Evolutionary conservation across 495 filamentous ascomycete species (phyloP), one percentile per base, ranked within the genome.

Genomic region (Penicillium longicatenatum): DNA sequence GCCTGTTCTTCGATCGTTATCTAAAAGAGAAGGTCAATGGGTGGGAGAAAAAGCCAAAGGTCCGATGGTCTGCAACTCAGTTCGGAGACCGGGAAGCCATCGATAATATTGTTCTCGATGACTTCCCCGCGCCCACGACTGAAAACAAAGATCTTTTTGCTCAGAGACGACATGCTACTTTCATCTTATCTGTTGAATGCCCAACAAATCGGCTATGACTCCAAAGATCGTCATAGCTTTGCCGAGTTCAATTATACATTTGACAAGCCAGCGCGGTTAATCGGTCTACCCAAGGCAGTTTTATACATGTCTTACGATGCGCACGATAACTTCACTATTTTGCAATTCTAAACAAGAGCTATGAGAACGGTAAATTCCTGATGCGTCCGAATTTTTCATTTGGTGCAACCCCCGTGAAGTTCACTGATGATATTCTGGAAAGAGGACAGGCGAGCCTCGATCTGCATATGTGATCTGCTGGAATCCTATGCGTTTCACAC

Each of bases 271-370:
- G 52, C 64, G 1, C 58, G 64, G 3, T 48, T 79, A 12, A 70
- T 72, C 22, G 70, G 72, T 20, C 52, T 72, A 9, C 60, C 72
- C 22, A 74, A 76, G 50, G 70, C 68, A 6, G 54, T 70, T 4
- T 58, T 79, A 2, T 76, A 70, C 54, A 72, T 79, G 67, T 77
- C 72, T n/a, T 71, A 65, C 46, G 47, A 69, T 0, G 62, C 70
- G 6, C 53, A 58, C 4, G 69, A 80, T 44, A 75, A 80, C 46
- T 68, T 79, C 42, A 65, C 67, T 21, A 69, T 76, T 76, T 71
- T 51, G 67, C 77, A 5, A 60, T 68, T 12, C 41, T 78, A 0
- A 73, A 73, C 0, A 80, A 80, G 63, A 57, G 7, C 4, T 70
- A 72, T 48, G 65, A 61, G 22, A 54, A 66, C 42, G 75, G 76